A percentile compares a stretch with the other conserved stretches of the same genome.
Conservation (phyloP, 345 rosid species). For the Zanthoxylum bungeanum region DNA sequence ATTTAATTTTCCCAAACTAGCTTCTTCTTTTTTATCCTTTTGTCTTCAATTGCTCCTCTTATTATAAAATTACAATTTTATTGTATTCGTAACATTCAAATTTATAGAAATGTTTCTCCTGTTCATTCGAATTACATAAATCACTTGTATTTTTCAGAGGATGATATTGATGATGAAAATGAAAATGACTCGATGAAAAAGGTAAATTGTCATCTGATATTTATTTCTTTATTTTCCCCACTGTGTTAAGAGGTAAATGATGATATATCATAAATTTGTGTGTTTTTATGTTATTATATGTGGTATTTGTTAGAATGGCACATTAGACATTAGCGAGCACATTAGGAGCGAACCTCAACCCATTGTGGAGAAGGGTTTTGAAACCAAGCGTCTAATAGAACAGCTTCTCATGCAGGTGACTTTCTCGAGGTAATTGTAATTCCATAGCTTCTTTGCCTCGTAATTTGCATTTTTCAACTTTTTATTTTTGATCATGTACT, state of each 20-base stretch:
- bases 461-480: slow-evolving; percentile 10
- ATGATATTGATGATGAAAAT: slow-evolving; percentile 29
- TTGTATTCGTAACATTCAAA: too few relatives aligned
- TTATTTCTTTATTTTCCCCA: not conserved
- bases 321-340: slow-evolving; percentile 8
- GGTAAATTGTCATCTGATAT: slow-evolving; percentile 27
- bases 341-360: slow-evolving; percentile 27
- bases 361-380: slow-evolving; percentile 32
- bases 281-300: not conserved
- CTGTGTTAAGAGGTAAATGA: not conserved
- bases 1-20: not conserved
- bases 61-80: not conserved
- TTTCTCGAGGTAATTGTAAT: slow-evolving; percentile 66
- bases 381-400: slow-evolving; percentile 65
- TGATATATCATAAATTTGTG: too few relatives aligned
- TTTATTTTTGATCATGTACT: slow-evolving; percentile 5
- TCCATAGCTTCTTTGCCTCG: slow-evolving; percentile 4
- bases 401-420: slow-evolving; percentile 73
- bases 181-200: slow-evolving; percentile 29
- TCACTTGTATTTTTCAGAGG: slow-evolving; percentile 32
- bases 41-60: too few relatives aligned
- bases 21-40: too few relatives aligned
- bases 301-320: slow-evolving; percentile 24
- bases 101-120: not conserved
- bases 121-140: not conserved